A percentile compares a stretch with the other conserved stretches of the same genome.
phyloP scores from a whole-genome alignment of 805 yeast genomes.

The Saturnispora besseyi region DNA sequence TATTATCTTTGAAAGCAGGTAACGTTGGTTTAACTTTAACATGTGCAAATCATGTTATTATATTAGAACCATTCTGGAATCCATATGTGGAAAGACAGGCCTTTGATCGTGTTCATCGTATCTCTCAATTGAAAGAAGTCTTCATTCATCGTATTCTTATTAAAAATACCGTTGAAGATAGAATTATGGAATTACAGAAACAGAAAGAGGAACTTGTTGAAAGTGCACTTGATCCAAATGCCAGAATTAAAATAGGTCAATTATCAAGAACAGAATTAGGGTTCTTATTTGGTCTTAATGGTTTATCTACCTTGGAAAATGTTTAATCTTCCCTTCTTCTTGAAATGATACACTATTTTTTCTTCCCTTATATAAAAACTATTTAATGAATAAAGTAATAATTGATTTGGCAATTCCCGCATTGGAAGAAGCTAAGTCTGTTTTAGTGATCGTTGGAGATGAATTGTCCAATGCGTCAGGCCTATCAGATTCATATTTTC shows the following conservation, averaged over 20 bases:
- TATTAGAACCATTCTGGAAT: conserved; percentile 96
- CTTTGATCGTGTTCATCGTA: conserved; percentile 89
- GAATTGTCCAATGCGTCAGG: not conserved
- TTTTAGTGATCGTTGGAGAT: not conserved
- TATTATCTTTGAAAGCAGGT: conserved; percentile 86
- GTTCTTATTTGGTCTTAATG: conserved; percentile 53
- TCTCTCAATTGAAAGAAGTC: conserved; percentile 80
- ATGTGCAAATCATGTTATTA: conserved; percentile 85
- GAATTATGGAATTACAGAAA: conserved; percentile 74
- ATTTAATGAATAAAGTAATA: not conserved
- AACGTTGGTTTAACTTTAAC: conserved; percentile 92
- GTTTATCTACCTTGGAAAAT: conserved; percentile 19
- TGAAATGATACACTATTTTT: not conserved
- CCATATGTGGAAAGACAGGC: conserved; percentile 98
- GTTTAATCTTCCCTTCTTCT: not conserved
- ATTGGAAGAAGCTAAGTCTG: not conserved
- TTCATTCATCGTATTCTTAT: conserved; percentile 64
- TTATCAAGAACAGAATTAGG: conserved; percentile 65
- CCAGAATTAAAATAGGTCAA: conserved; percentile 52
- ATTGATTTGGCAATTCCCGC: not conserved
- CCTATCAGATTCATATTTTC: not conserved
- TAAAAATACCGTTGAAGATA: conserved; percentile 73
- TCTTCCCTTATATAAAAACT: not conserved
- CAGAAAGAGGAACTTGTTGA: conserved; percentile 72
- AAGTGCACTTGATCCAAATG: conserved; percentile 73